Percentiles rank a stretch among this genome's conserved stretches.
phyloP scores from a whole-genome alignment of 2,329 filamentous ascomycete genomes.

The Macrophomina pseudophaseolina region DNA sequence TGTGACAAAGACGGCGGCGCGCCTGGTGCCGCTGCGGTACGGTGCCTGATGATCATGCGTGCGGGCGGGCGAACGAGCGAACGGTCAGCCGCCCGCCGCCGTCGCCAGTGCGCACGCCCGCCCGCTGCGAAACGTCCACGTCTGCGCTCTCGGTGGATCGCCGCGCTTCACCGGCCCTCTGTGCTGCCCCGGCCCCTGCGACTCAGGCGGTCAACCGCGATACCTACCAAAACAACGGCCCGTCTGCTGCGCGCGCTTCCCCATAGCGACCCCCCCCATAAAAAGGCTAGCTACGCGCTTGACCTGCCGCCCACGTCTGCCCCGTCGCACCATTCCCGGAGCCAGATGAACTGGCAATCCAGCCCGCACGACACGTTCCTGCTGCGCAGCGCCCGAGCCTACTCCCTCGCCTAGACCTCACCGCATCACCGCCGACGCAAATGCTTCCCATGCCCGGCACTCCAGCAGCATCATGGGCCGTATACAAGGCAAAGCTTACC shows the following conservation, averaged over 20 bases:
- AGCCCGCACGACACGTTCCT: background rate
- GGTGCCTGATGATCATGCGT: slow-evolving; percentile 16
- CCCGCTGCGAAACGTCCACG: slow-evolving; percentile 6
- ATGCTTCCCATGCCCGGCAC: slow-evolving; percentile 62
- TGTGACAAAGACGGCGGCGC: background rate
- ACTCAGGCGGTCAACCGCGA: slow-evolving; percentile 23
- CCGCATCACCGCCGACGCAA: background rate
- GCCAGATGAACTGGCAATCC: slow-evolving; percentile 23
- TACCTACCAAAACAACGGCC: slow-evolving; percentile 18
- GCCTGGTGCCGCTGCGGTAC: background rate
- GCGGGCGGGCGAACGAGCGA: background rate
- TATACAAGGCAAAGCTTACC: slow-evolving; percentile 70
- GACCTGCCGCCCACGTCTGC: slow-evolving; percentile 9
- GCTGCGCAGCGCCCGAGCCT: background rate
- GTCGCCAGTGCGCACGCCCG: background rate
- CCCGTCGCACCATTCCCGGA: slow-evolving; percentile 17
- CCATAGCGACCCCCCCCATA: slow-evolving; percentile 13
- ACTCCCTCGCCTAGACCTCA: slow-evolving; percentile 9
- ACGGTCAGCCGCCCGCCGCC: background rate
- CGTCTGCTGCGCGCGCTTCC: background rate
- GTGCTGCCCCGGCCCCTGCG: background rate
- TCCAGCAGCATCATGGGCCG: slow-evolving; percentile 72
- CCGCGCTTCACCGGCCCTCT: slow-evolving; percentile 4
- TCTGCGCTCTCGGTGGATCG: background rate
- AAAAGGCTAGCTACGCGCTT: slow-evolving; percentile 22